Base-by-base conservation (phyloP, 176 grass and related monocot genomes). In the Oryza nivara region DNA sequence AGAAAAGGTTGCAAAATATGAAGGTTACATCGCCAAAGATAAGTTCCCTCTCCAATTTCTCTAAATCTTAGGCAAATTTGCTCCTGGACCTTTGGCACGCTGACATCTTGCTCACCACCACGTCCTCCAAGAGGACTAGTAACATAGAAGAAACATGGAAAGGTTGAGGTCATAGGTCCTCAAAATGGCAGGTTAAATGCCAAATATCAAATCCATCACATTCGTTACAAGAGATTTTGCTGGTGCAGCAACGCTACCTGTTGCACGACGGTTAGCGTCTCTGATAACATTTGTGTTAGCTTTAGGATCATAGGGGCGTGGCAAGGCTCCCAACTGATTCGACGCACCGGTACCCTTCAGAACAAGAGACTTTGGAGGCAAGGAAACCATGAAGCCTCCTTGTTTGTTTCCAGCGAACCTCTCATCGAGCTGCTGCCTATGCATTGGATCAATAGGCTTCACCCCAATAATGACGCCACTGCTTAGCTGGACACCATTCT, bases 151-250 rank as follows among this genome's bases (percentile, higher is more conserved):
- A 23, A 67, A 74, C 75, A 70, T 16, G 0, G 12, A 77, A 77
- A 89, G 9, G 9, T 14, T 66, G 30, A 49, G 7, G n/a, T 80
- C 26, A 65, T 13, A 20, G 14, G 23, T 78, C 17, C 38, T 9
- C 68, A 65, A 13, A 41, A 40, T 75, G 74, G 16, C 84, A 70
- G 61, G 66, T 65, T 77, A 97, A 61, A 97, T 92, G 61, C 95
- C 95, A 84, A 97, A 97, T 84, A 97, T 84, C 70, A 97, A 48
- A 76, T 97, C 95, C 86, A 91, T 84, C 20, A 94, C 92, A 77
- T 91, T 97, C 3, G 92, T 84, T 51, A 94, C 52, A 89, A 94
- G 44, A 19, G 95, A 97, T 63, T 94, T 97, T 25, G 82, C 82
- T 72, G 95, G 95, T 2, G 71, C 83, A 3, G 95, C 95, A 43